phyloP scores from a whole-genome alignment of 176 grass and related monocot genomes.

The Rhynchospora tenuis region DNA sequence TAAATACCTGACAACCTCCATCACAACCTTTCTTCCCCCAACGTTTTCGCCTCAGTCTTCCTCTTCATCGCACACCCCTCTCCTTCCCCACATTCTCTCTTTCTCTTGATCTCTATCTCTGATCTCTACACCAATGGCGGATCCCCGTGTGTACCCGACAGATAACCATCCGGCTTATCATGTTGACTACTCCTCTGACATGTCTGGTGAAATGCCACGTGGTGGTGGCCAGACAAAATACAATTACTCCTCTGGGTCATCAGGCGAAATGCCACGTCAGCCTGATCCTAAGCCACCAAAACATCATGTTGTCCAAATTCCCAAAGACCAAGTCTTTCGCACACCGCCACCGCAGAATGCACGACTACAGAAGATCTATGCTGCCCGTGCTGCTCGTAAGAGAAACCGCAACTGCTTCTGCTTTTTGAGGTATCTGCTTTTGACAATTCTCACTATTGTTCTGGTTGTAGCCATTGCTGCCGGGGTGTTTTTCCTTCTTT shows the following conservation, averaged over 20 bases:
- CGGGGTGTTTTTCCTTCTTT: slow-evolving; percentile 17
- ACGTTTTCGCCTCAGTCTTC: not conserved
- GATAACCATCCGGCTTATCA: not conserved
- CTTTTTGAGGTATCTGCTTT: slow-evolving; percentile 29
- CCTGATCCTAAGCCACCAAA: not conserved
- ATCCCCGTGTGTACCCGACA: not conserved
- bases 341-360: slow-evolving; percentile 66
- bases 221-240: not conserved
- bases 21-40: not conserved
- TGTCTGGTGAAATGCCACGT: slow-evolving; percentile 21
- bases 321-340: slow-evolving; percentile 62
- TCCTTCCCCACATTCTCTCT: not conserved
- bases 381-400: slow-evolving; percentile 23
- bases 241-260: slow-evolving; percentile 6
- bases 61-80: not conserved
- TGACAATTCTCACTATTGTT: not conserved
- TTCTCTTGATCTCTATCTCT: not conserved
- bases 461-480: slow-evolving; percentile 17
- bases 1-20: slow-evolving; percentile 18
- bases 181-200: slow-evolving; percentile 17
- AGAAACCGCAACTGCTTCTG: slow-evolving; percentile 32
- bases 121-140: not conserved
- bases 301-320: slow-evolving; percentile 9
- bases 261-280: slow-evolving; percentile 7
- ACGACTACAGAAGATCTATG: slow-evolving; percentile 42